These are phyloP conservation scores for Colletotrichum truncatum DNA, from an alignment of 2,329 filamentous ascomycete species.

Conservation along the genomic window DNA sequence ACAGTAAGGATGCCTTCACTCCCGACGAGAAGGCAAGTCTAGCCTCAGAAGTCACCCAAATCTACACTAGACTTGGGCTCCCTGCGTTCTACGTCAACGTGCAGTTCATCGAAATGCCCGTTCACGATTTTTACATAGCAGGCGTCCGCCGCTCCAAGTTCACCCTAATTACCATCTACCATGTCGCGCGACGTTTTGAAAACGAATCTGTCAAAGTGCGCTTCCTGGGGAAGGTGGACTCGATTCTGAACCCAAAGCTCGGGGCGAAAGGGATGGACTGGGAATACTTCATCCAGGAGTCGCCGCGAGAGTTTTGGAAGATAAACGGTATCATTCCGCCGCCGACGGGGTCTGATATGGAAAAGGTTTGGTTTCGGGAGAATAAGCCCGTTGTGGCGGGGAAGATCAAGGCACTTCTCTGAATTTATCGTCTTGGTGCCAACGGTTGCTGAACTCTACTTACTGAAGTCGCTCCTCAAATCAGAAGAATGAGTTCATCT, in stretches of 20 bases:
- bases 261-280: not conserved
- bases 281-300: not conserved
- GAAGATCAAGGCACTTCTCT: not conserved
- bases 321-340: not conserved
- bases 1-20: not conserved
- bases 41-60: not conserved
- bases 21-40: not conserved
- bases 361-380: not conserved
- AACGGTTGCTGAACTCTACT: too few species aligned
- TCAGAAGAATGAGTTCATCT: too few species aligned
- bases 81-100: not conserved
- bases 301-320: not conserved
- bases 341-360: not conserved
- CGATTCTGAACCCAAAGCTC: not conserved
- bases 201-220: not conserved
- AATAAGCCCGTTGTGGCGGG: slow-evolving; percentile 51
- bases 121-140: not conserved
- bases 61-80: not conserved
- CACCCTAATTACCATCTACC: not conserved
- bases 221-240: not conserved
- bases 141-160: not conserved
- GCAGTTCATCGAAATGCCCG: not conserved
- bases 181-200: not conserved
- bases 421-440: not conserved
- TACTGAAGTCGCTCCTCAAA: too few species aligned